These are phyloP conservation scores for Rhizopus microsporus DNA, from an alignment of 371 early-diverging fungal species.

Conservation along the genomic window DNA sequence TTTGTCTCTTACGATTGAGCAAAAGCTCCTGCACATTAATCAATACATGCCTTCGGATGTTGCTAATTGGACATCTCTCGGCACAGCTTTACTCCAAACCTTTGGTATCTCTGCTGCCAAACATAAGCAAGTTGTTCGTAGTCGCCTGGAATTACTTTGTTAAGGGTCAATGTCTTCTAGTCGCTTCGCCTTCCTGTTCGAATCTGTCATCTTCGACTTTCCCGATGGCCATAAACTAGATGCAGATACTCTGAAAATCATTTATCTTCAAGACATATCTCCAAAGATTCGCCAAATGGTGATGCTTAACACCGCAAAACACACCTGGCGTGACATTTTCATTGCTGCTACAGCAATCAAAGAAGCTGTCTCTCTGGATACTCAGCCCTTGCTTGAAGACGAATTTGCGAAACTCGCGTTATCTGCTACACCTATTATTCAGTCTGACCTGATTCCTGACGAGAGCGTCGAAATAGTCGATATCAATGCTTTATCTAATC, in stretches of 20 bases:
- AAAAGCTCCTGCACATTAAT: conserved; percentile 9
- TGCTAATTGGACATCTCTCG: conserved; percentile 2
- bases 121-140: conserved; percentile 8
- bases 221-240: neutral
- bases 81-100: conserved; percentile 7
- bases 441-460: too few species aligned
- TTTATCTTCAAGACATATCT: conserved; percentile 12
- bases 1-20: conserved; percentile 2
- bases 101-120: conserved; percentile 8
- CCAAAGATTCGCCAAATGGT: conserved; percentile 6
- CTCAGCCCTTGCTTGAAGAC: neutral
- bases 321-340: conserved; percentile 1
- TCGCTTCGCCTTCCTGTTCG: conserved; percentile 9
- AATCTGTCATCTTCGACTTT: conserved; percentile 11
- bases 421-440: too few species aligned
- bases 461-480: too few species aligned
- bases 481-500: too few species aligned
- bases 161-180: conserved; percentile 8
- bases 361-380: conserved; percentile 11
- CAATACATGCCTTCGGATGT: conserved; percentile 6
- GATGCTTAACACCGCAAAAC: conserved; percentile 3
- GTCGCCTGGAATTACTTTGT: conserved; percentile 9
- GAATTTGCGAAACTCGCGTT: conserved; percentile 2
- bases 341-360: conserved; percentile 3
- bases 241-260: neutral